Base-by-base conservation (phyloP, 768 basidiomycete species). In the Lentinus brumalis region DNA sequence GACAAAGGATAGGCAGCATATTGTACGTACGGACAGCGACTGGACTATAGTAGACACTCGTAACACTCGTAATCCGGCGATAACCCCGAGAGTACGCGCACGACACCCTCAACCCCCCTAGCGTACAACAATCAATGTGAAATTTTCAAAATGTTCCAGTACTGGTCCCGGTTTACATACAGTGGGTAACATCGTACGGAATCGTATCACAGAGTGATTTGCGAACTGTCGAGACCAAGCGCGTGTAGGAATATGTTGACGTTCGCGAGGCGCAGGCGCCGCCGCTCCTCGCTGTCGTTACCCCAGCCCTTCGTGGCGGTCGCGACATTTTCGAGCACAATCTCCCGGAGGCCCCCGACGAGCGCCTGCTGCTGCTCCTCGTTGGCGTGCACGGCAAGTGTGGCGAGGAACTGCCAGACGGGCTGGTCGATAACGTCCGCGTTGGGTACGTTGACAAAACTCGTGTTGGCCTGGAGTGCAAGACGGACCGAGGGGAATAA, bases 391-490 rank as follows among this genome's bases (percentile, higher is more conserved):
- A 96, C 81, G 2, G 95, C 96, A 52, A 98, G 76, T 2, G 93
- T 87, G 7, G 94, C 92, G 39, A 97, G 83, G 81, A 95, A 92
- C 71, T 92, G 89, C 94, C 95, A 97, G n/a, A 94, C 91, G 14
- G 91, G 92, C 73, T 92, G 91, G 75, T 96, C 94, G 56, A 90
- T 80, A 59, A 83, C 79, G 70, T 91, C 90, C 35, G 82, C 80
- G 30, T 79, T 73, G 1, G 81, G 76, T 16, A 77, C 73, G 30
- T 73, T 70, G 57, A 55, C 59, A 71, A 75, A 59, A 63, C 63
- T 61, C 70, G 80, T 75, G 46, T 70, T 75, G 62, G 59, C 74
- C 65, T 77, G 75, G 66, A 83, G 73, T 54, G 79, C 71, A 52
- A 86, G 85, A 54, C 94, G 88, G 16, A 90, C 88, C 4, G 96